Evolutionary conservation across 257 asterid genomes (phyloP).

Genomic region (Solanum piurae): DNA sequence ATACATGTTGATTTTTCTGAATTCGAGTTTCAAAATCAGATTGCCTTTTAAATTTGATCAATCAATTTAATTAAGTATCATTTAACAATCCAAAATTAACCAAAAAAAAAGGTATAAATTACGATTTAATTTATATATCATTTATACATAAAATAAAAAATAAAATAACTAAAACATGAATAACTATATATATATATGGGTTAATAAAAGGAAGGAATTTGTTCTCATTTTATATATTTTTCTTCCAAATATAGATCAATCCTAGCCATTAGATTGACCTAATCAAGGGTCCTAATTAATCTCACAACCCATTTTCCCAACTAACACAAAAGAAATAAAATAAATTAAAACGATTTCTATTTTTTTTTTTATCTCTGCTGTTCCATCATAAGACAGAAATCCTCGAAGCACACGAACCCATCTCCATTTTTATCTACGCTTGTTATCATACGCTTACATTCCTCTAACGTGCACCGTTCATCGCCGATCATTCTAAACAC

Average conservation of each 20-base stretch:
- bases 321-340: not conserved
- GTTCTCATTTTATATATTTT: not conserved
- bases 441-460: constrained; percentile 76
- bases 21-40: no score
- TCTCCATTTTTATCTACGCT: constrained; percentile 68
- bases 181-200: not conserved
- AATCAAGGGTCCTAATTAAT: not conserved
- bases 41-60: no score
- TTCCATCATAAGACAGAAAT: constrained; percentile 75
- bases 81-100: no score
- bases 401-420: constrained; percentile 90
- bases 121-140: no score
- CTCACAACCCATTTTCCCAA: not conserved
- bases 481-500: constrained; percentile 59
- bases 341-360: not conserved
- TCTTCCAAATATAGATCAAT: not conserved
- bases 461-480: constrained; percentile 70
- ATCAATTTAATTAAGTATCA: no score
- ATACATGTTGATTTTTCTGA: no score
- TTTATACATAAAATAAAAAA: no score
- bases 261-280: constrained; percentile 5
- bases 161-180: no score
- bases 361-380: constrained; percentile 15
- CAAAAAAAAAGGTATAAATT: no score
- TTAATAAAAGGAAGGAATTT: not conserved